Conservation (phyloP, 768 basidiomycete species). For the Lentinula detonsa region DNA sequence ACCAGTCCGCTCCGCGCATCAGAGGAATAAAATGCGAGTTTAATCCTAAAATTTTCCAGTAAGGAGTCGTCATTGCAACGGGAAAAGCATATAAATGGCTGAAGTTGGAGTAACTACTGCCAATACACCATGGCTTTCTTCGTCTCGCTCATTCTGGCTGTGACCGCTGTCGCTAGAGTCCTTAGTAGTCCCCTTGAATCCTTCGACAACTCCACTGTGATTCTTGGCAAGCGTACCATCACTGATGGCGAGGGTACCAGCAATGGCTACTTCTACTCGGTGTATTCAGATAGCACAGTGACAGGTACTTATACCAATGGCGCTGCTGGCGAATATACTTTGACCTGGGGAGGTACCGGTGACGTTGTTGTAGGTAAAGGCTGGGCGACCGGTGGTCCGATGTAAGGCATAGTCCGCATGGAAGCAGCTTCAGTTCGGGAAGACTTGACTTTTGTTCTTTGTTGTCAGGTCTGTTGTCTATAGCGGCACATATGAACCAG, state of each 20-base stretch:
- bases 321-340: constrained; percentile 21
- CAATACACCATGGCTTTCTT: background rate
- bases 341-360: constrained; percentile 25
- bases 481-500: constrained; percentile 28
- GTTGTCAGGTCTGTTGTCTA: constrained; percentile 26
- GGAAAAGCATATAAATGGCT: background rate
- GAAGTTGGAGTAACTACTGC: background rate
- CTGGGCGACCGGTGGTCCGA: background rate
- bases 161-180: constrained; percentile 13
- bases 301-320: constrained; percentile 27
- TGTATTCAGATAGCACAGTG: constrained; percentile 26
- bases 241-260: background rate
- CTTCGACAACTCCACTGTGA: constrained; percentile 12
- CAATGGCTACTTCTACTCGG: constrained; percentile 28
- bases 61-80: background rate
- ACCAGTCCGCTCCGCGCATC: background rate
- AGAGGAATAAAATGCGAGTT: background rate
- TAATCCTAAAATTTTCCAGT: background rate
- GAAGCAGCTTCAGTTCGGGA: background rate
- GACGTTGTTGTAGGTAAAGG: constrained; percentile 32
- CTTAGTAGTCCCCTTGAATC: constrained; percentile 11
- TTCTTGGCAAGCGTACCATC: background rate
- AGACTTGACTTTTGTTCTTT: background rate
- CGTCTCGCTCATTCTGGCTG: constrained; percentile 10
- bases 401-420: background rate